Evolutionary conservation across 2,329 filamentous ascomycete species (phyloP).

Genomic region (Neonectria coccinea): DNA sequence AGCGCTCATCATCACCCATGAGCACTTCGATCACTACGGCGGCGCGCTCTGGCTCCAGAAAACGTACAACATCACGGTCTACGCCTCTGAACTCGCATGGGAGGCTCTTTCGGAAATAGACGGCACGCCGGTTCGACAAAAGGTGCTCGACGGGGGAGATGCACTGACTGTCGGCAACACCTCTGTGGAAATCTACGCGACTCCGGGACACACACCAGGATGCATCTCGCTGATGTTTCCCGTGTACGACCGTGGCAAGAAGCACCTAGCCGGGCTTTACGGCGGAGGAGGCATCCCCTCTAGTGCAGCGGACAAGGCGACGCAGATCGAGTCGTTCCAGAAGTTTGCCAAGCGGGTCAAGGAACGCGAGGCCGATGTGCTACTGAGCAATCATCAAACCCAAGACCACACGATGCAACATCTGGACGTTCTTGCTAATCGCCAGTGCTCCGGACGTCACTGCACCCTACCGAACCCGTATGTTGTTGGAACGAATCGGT

Average conservation of each 20-base stretch:
- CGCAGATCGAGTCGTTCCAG: slow-evolving; percentile 38
- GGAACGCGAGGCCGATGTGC: slow-evolving; percentile 31
- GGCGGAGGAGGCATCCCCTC: slow-evolving; percentile 40
- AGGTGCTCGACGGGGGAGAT: slow-evolving; percentile 29
- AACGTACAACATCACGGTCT: slow-evolving; percentile 32
- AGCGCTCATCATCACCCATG: slow-evolving; percentile 45
- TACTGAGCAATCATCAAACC: slow-evolving; percentile 40
- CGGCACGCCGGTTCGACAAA: slow-evolving; percentile 20
- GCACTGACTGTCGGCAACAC: slow-evolving; percentile 40
- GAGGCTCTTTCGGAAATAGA: slow-evolving; percentile 12
- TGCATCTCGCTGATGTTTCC: slow-evolving; percentile 40
- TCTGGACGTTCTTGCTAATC: slow-evolving; percentile 29
- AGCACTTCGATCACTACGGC: slow-evolving; percentile 47
- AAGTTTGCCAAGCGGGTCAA: slow-evolving; percentile 28
- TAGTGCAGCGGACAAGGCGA: slow-evolving; percentile 31
- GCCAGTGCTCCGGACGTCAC: slow-evolving; percentile 19
- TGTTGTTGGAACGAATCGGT: slow-evolving; percentile 30
- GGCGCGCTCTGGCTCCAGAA: slow-evolving; percentile 43
- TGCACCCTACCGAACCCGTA: slow-evolving; percentile 32
- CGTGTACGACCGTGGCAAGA: slow-evolving; percentile 34
- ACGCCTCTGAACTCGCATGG: slow-evolving; percentile 34
- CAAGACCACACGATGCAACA: slow-evolving; percentile 39
- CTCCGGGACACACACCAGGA: slow-evolving; percentile 43
- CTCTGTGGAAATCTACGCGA: slow-evolving; percentile 30
- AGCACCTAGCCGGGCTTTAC: slow-evolving; percentile 41